Conservation (phyloP, 2,329 filamentous ascomycete species). For the Pseudogymnoascus sp. region DNA sequence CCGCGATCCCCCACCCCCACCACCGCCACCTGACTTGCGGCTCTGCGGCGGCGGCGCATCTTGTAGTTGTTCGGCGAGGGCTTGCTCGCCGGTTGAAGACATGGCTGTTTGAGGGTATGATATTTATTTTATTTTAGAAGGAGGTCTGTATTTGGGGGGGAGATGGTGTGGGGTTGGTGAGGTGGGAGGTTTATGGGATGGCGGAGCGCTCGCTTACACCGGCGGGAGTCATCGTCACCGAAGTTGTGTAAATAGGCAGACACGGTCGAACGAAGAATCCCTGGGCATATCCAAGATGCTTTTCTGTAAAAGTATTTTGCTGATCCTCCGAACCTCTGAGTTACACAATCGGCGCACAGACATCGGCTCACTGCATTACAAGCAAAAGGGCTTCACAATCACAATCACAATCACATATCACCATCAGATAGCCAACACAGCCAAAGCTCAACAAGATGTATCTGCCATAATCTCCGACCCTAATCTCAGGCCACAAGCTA, state of each 20-base stretch:
- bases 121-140: background rate
- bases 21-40: constrained; percentile 8
- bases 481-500: background rate
- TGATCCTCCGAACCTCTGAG: background rate
- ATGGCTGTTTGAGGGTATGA: background rate
- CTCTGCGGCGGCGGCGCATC: background rate
- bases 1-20: constrained; percentile 7
- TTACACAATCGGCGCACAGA: background rate
- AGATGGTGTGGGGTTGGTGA: background rate
- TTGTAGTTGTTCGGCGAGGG: background rate
- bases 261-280: background rate
- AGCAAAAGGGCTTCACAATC: background rate
- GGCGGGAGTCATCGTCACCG: background rate
- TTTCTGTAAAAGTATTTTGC: background rate
- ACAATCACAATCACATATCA: background rate
- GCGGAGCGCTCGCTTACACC: background rate
- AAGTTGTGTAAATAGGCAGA: background rate
- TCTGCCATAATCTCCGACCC: background rate
- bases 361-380: background rate
- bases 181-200: background rate
- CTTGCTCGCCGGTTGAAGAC: background rate
- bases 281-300: background rate
- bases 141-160: background rate
- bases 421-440: background rate
- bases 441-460: background rate